phyloP scores from a whole-genome alignment of 2,329 filamentous ascomycete species.

The Fusarium oxysporum region DNA sequence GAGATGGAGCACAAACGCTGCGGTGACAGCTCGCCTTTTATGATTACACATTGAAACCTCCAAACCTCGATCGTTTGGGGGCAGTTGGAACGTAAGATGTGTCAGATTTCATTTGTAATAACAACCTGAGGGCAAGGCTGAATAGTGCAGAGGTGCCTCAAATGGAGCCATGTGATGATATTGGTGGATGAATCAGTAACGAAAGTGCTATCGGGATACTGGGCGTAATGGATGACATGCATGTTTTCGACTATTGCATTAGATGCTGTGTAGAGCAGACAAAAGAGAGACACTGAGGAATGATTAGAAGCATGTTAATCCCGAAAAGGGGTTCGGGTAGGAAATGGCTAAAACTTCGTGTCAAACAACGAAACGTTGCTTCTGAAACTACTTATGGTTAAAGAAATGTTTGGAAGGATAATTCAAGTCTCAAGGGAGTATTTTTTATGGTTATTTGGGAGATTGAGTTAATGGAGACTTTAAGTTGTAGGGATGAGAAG shows the following conservation, averaged over 20 bases:
- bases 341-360: not conserved
- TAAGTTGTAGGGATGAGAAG: not conserved
- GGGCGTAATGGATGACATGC: not conserved
- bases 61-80: too few species aligned
- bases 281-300: not conserved
- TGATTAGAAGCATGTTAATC: slow-evolving; percentile 7
- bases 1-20: not conserved
- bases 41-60: not conserved
- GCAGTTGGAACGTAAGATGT: not conserved
- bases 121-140: not conserved
- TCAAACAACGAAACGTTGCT: not conserved
- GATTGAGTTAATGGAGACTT: not conserved
- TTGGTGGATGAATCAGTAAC: not conserved
- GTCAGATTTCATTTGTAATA: not conserved
- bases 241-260: not conserved
- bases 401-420: not conserved
- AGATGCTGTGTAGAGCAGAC: too few species aligned
- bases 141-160: not conserved
- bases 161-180: not conserved
- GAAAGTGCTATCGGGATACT: slow-evolving; percentile 5
- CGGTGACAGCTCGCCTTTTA: not conserved
- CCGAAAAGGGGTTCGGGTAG: slow-evolving; percentile 18
- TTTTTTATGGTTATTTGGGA: not conserved
- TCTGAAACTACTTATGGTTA: not conserved
- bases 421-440: not conserved